phyloP scores from a whole-genome alignment of 306 rosid genomes.

The Crotalaria pallida region DNA sequence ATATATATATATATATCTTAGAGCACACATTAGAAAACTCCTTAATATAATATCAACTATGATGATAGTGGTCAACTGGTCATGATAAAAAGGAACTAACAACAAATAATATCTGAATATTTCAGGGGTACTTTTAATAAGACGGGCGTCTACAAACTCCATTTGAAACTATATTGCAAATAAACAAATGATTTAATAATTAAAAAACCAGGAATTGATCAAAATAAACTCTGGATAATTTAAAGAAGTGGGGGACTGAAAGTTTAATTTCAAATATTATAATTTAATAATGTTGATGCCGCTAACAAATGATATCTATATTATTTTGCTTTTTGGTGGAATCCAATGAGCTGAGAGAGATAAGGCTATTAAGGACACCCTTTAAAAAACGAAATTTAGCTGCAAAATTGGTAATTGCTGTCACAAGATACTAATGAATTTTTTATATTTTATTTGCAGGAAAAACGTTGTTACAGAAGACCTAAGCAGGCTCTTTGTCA shows the following conservation, averaged over 20 bases:
- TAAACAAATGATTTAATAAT: background rate
- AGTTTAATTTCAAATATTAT: background rate
- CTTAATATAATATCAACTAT: background rate
- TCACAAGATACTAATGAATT: constrained; percentile 6
- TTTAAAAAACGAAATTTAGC: constrained; percentile 45
- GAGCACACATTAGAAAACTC: no score
- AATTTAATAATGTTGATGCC: background rate
- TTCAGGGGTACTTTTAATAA: background rate
- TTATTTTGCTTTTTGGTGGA: constrained; percentile 14
- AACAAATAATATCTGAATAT: background rate
- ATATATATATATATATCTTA: no score
- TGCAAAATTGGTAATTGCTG: background rate
- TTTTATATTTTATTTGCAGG: constrained; percentile 47
- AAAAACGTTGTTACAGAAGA: constrained; percentile 91
- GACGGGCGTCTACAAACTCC: background rate
- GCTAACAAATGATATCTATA: background rate
- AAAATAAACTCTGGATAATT: background rate
- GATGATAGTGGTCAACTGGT: background rate
- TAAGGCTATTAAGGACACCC: constrained; percentile 30
- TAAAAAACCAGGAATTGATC: background rate
- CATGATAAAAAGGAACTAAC: background rate
- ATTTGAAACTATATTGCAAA: background rate
- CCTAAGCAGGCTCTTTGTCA: constrained; percentile 80
- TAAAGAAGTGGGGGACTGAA: background rate
- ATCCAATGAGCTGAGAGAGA: constrained; percentile 22